phyloP scores from a whole-genome alignment of 441 rosid species.

The Populus tomentosa region DNA sequence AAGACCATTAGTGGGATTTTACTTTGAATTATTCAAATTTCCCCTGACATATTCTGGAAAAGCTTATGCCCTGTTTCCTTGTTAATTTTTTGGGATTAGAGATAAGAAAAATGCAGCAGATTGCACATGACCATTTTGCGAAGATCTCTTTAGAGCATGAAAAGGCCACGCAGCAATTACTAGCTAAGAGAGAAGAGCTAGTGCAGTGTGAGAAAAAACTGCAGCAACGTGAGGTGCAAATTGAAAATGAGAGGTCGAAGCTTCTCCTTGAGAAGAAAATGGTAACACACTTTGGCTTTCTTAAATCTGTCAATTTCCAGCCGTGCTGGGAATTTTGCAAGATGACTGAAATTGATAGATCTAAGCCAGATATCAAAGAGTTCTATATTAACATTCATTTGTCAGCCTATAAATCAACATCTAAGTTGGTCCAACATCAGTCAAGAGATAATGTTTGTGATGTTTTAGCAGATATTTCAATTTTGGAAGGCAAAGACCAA shows the following conservation, averaged over 20 bases:
- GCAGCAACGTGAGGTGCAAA: constrained; percentile 37
- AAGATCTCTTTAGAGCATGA: constrained; percentile 43
- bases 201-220: constrained; percentile 41
- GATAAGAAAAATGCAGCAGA: constrained; percentile 38
- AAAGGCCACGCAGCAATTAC: constrained; percentile 26
- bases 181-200: constrained; percentile 35
- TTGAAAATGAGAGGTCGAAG: constrained; percentile 46
- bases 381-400: neutral
- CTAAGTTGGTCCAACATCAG: neutral
- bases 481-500: neutral
- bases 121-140: constrained; percentile 36
- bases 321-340: neutral
- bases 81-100: neutral
- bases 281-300: constrained; percentile 33
- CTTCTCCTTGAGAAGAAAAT: constrained; percentile 42
- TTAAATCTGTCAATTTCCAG: constrained; percentile 4
- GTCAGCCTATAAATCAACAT: neutral
- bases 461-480: neutral
- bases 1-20: neutral
- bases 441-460: neutral
- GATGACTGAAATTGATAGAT: neutral
- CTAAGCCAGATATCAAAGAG: neutral
- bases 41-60: neutral
- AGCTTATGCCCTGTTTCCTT: neutral
- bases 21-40: neutral